These are phyloP conservation scores for Akanthomyces dipterigenus DNA, from an alignment of 2,329 filamentous ascomycete species.

Conservation along the genomic window DNA sequence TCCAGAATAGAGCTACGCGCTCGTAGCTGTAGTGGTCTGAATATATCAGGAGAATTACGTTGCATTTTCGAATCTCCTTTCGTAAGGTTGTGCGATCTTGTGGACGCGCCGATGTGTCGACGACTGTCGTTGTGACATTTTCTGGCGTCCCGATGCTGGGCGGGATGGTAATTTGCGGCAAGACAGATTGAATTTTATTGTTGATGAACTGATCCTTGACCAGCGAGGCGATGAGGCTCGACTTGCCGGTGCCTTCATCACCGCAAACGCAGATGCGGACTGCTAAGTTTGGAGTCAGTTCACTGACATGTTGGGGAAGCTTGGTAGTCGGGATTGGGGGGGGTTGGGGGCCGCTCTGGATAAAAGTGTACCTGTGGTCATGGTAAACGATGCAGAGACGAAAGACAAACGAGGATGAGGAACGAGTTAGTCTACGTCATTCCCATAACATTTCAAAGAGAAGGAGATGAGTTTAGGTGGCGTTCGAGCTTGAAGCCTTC, in stretches of 20 bases:
- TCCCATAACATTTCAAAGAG: not conserved
- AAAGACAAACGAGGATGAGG: not conserved
- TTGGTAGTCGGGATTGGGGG: not conserved
- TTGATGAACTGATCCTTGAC: conserved; percentile 97
- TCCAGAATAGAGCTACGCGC: conserved; percentile 92
- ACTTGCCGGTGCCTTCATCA: conserved; percentile 93
- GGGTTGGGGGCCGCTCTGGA: not conserved
- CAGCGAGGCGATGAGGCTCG: conserved; percentile 85
- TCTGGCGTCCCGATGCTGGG: conserved; percentile 89
- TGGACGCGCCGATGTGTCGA: conserved; percentile 92
- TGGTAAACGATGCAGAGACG: conserved; percentile 11
- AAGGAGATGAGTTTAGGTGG: not conserved
- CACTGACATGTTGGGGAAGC: not conserved
- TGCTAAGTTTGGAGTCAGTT: conserved; percentile 14
- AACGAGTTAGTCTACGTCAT: not conserved
- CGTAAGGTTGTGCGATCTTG: conserved; percentile 86
- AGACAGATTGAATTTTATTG: conserved; percentile 88
- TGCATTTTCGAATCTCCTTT: conserved; percentile 93
- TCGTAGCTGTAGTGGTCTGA: conserved; percentile 99
- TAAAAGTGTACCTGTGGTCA: conserved; percentile 21
- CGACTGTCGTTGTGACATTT: conserved; percentile 94
- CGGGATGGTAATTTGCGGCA: conserved; percentile 92
- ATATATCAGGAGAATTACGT: conserved; percentile 94
- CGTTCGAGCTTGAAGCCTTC: not conserved
- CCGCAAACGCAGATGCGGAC: conserved; percentile 95